Base-by-base conservation (phyloP, 2,329 filamentous ascomycete genomes). In the Aureobasidium musti region DNA sequence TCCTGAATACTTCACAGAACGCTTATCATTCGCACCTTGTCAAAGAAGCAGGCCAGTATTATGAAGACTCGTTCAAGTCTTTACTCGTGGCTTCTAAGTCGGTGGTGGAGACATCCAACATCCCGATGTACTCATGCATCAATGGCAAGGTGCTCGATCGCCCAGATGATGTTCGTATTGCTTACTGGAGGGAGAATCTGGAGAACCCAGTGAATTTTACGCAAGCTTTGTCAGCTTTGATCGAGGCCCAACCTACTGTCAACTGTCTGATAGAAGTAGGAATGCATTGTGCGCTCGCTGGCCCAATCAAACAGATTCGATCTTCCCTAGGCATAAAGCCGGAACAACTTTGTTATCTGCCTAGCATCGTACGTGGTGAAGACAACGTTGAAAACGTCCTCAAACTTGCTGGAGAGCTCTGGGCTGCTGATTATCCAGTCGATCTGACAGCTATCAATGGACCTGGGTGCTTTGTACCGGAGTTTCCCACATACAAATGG, bases 361-460 rank as follows among this genome's bases (percentile, higher is more conserved):
- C 53, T 28, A 41, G 33, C 35, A 39, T 57, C 7, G 26, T 33
- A 52, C 45, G 43, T 77, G 72, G 72, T 47, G 71, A 8, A 73
- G 74, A 30, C 19, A 71, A 19, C 33, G 23, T 57, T 19, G 35
- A 57, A 14, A 41, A 39, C 19, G 35, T 41, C 35, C 33, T 57
- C 17, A 17, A 23, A 6, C 21, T 56, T 1, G 37, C 54, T 5
- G 54, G 54, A 11, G 6, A 1, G 7, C 54, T 57, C 7, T 57
- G 19, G 19, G 14, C 13, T 30, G 14, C 19, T 11, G 54, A 14
- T 4, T 43, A 30, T n/a, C 23, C 21, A 10, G n/a, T 57, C 7
- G 14, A 41, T 23, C 10, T 43, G 7, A 37, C 17, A 3, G 37
- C 54, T 17, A 8, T 57, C 35, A 57, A 57, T n/a, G 21, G 47